These are phyloP conservation scores for Porphyra umbilicalis DNA, from an alignment of 31 red algal species.

Conservation along the genomic window DNA sequence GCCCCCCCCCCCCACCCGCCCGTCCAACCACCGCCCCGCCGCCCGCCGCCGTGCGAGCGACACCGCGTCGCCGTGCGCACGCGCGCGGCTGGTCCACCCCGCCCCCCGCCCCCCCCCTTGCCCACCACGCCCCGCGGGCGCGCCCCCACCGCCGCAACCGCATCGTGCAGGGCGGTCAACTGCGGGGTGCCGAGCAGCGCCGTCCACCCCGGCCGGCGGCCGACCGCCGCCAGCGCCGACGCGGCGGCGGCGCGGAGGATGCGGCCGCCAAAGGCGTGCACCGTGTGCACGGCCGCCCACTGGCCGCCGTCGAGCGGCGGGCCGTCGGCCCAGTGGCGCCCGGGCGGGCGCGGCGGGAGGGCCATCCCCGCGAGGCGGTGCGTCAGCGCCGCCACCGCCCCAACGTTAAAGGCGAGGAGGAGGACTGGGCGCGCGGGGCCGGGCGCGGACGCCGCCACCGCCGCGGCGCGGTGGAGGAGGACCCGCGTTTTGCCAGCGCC, in stretches of 20 bases:
- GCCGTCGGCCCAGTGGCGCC: no score
- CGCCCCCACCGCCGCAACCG: not conserved
- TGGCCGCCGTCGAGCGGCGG: no score
- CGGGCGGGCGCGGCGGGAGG: no score
- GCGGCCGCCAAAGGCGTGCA: not conserved
- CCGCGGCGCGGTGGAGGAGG: not conserved
- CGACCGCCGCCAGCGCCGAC: not conserved
- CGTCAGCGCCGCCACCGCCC: not conserved
- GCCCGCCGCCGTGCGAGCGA: no score
- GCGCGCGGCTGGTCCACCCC: not conserved
- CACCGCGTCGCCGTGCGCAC: not conserved
- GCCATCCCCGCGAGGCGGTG: no score
- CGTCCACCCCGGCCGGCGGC: not conserved
- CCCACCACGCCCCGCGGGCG: not conserved
- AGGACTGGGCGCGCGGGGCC: not conserved
- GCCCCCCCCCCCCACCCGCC: no score
- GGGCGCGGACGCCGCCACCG: not conserved
- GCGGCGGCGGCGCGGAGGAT: not conserved
- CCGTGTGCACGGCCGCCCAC: not conserved
- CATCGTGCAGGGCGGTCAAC: not conserved
- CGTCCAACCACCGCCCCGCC: not conserved
- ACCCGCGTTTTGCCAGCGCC: not conserved
- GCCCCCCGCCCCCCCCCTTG: not conserved
- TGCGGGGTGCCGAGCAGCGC: not conserved
- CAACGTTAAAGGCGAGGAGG: not conserved